Evolutionary conservation across 2,329 filamentous ascomycete species (phyloP), one percentile per base, ranked within the genome.

Genomic region (Phialophora macrospora): DNA sequence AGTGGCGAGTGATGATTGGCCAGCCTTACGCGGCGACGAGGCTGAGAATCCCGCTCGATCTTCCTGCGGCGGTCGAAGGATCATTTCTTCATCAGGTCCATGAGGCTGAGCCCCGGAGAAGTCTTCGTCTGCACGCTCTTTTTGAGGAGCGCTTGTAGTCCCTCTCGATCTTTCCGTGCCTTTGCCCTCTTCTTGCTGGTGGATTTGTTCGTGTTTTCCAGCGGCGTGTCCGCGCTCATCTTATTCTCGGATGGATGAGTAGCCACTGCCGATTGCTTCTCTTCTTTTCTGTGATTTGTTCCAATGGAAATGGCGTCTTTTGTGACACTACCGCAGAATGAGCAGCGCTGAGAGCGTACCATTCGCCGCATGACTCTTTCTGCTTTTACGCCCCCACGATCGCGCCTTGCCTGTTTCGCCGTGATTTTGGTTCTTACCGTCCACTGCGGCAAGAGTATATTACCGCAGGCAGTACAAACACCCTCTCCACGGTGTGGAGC

Each of bases 111-210:
- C 38, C 49, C 54, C 6, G 65, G 65, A 6, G 56, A 8, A 14
- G 24, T 41, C 28, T 57, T 60, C 44, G 51, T 60, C 34, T 67
- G 61, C 32, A 57, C 60, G 26, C 63, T 66, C 44, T 66, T 71
- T 24, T 65, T 80, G n/a, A 87, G 76, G 63, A 85, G 76, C 41
- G 83, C 83, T 70, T 85, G 82, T 11, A 87, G 73, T 4, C 83
- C 83, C 30, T 82, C 81, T 11, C 68, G 65, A 62, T 82, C 78
- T 68, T 85, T 87, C 28, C 84, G 77, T 62, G 82, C 77, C 71
- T 84, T 86, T 26, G 83, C 82, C 70, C 84, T 77, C 71, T 84
- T 84, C 74, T 85, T 85, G 76, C 83, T 85, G 75, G 73, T 84
- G 38, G 57, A 32, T 56, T 67, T 69, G 44, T 3, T 52, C 9